Percentiles rank a stretch among this genome's conserved stretches.
phyloP scores from a whole-genome alignment of 768 basidiomycete genomes.

The Pilatotrama ljubarskyi region DNA sequence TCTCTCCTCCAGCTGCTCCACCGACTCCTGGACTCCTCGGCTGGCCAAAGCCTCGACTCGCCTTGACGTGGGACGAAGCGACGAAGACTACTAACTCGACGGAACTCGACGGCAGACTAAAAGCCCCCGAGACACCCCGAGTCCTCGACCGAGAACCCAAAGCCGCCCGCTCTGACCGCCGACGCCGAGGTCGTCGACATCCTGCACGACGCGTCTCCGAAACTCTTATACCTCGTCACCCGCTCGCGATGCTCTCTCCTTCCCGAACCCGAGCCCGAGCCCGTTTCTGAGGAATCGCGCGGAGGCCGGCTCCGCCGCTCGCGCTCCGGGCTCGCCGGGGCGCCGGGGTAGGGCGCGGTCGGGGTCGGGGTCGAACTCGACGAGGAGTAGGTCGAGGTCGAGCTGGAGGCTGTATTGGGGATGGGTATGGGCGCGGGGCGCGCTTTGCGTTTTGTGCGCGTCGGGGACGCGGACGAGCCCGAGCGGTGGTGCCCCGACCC shows the following conservation, averaged over 20 bases:
- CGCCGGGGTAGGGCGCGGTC: constrained; percentile 3
- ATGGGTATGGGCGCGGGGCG: constrained; percentile 17
- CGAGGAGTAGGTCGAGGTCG: neutral
- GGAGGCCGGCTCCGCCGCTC: constrained; percentile 16
- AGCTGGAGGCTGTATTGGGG: neutral
- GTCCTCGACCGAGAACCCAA: constrained; percentile 11
- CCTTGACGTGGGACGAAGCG: neutral
- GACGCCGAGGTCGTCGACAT: neutral
- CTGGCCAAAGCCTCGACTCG: too few relatives aligned
- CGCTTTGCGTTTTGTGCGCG: constrained; percentile 16
- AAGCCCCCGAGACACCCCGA: constrained; percentile 19
- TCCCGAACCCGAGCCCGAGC: neutral
- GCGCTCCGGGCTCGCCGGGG: constrained; percentile 21
- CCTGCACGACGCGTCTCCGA: constrained; percentile 4
- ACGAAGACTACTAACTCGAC: neutral
- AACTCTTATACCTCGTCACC: neutral
- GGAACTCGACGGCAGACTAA: neutral
- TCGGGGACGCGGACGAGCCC: constrained; percentile 13
- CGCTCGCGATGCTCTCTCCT: constrained; percentile 9
- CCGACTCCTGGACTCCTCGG: too few relatives aligned
- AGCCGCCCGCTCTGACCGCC: neutral
- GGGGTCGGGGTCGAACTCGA: neutral
- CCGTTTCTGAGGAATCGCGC: too few relatives aligned
- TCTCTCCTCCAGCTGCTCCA: too few relatives aligned
- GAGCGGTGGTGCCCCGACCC: constrained; percentile 11